Evolutionary conservation across 2,329 filamentous ascomycete species (phyloP).

Genomic region (Fusarium ambrosium): DNA sequence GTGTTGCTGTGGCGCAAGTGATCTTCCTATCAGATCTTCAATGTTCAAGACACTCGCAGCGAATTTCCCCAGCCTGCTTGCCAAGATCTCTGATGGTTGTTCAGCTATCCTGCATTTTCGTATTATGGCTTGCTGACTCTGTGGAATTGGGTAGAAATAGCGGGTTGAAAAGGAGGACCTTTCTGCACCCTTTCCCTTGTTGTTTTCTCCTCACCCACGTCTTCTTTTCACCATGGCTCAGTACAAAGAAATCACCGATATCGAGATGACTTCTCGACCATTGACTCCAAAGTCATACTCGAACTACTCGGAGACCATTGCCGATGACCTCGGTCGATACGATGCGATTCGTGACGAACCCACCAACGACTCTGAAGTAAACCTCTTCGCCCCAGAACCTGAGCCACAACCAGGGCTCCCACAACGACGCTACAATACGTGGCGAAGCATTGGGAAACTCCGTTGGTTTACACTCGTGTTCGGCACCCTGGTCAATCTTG

Average conservation of each 20-base stretch:
- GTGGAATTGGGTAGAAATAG: background rate
- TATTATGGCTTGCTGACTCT: background rate
- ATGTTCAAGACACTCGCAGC: background rate
- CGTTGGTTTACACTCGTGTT: background rate
- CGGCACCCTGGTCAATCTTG: slow-evolving; percentile 10
- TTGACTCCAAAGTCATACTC: background rate
- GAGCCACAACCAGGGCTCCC: background rate
- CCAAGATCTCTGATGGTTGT: background rate
- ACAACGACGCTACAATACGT: background rate
- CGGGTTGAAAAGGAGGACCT: background rate
- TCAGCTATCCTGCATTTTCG: background rate
- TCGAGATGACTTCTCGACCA: background rate
- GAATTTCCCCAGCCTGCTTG: background rate
- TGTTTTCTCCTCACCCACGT: background rate
- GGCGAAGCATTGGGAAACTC: background rate
- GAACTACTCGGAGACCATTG: background rate
- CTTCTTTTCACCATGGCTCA: background rate
- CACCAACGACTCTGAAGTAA: background rate
- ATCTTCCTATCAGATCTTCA: background rate
- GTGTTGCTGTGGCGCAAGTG: background rate
- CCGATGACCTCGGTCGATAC: background rate
- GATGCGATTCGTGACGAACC: background rate
- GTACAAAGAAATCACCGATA: background rate
- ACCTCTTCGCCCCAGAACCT: background rate
- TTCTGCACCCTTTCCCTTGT: background rate